Evolutionary conservation across 345 rosid species (phyloP), one percentile per base, ranked within the genome.

Genomic region (Viola odorata): DNA sequence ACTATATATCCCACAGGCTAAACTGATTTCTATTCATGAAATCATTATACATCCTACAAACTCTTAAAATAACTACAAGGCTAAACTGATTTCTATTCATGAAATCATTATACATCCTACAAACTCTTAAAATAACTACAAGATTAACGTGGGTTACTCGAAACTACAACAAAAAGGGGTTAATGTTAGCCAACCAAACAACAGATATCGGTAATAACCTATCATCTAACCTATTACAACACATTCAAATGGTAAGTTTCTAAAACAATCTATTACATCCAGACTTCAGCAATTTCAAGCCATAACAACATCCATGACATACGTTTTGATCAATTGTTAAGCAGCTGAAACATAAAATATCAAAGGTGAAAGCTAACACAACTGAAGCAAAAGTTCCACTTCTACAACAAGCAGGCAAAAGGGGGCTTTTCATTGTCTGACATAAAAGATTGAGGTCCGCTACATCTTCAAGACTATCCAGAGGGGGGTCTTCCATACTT

Each of bases 221-320:
- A 42, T 64, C 39, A 53, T 64, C 75, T 74, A 67, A 68, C 82
- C 82, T 75, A 81, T 52, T 72, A 68, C 77, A 66, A 53, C n/a
- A 54, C 68, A 64, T 45, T 42, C 53, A 53, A 53, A 53, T 54
- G 50, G 57, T 12, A 57, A 70, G 63, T 11, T 62, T 69, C 75
- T 70, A 45, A 45, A 54, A 45, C 60, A 70, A 59, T 70, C 78
- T 68, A 71, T 69, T 57, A 60, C 69, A 72, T 66, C 68, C 70
- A 64, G 67, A 44, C 41, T 32, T 45, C 53, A 37, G 42, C 63
- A 60, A 47, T 58, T 63, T 71, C 74, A 72, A 61, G 69, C 64
- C 71, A 71, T 71, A 61, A 74, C 75, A 60, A 12, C 45, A 74
- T 68, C 73, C 73, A 77, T 56, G 70, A 66, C 67, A 76, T 73